These are phyloP conservation scores for Quercus glauca DNA, from an alignment of 306 rosid species.

Conservation along the genomic window DNA sequence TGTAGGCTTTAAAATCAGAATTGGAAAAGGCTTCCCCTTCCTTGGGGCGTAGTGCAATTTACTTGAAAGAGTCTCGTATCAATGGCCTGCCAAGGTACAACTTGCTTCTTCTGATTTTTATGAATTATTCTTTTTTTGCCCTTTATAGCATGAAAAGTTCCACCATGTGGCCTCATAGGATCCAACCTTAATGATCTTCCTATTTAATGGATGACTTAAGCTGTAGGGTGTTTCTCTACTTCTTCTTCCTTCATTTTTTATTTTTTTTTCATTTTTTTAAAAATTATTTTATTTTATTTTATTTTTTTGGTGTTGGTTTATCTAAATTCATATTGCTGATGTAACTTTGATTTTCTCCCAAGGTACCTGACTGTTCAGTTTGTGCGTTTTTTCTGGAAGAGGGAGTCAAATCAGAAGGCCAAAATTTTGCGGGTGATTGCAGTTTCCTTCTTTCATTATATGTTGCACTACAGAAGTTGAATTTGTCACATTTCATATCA, in stretches of 20 bases:
- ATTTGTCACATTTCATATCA: neutral
- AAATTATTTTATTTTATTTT: too few relatives aligned
- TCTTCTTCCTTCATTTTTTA: too few relatives aligned
- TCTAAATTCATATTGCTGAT: slow-evolving; percentile 2
- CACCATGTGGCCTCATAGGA: neutral
- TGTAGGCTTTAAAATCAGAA: slow-evolving; percentile 93
- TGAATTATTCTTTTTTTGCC: neutral
- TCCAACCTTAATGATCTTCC: neutral
- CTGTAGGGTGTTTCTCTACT: neutral
- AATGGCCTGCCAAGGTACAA: slow-evolving; percentile 86
- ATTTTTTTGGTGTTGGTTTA: neutral
- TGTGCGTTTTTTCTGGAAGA: slow-evolving; percentile 99
- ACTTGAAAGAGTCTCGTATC: slow-evolving; percentile 84
- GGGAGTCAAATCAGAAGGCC: slow-evolving; percentile 98
- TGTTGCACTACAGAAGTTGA: neutral
- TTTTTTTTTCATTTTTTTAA: too few relatives aligned
- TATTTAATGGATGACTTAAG: neutral
- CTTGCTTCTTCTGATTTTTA: slow-evolving; percentile 8
- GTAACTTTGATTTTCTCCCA: slow-evolving; percentile 14
- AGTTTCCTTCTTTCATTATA: neutral
- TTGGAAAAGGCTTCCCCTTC: slow-evolving; percentile 87
- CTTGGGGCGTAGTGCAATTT: slow-evolving; percentile 88
- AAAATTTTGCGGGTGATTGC: slow-evolving; percentile 88
- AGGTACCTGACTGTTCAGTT: slow-evolving; percentile 97
- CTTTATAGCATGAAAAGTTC: slow-evolving; percentile 1